Conservation (phyloP, 2,329 filamentous ascomycete species). For the Malbranchea zuffiana region DNA sequence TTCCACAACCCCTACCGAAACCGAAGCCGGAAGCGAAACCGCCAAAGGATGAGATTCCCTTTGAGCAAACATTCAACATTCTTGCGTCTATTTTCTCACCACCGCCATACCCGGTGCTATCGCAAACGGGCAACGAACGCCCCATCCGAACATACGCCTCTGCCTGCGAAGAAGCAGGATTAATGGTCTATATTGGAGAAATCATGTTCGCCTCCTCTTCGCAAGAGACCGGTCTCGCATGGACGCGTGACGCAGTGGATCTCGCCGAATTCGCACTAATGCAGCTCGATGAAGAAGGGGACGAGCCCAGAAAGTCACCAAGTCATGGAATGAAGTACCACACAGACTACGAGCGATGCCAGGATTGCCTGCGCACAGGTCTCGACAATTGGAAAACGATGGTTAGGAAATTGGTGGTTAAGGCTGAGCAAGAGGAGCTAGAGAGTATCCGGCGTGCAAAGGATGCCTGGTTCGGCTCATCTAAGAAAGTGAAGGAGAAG, state of each 20-base stretch:
- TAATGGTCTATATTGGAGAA: constrained; percentile 87
- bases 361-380: constrained; percentile 64
- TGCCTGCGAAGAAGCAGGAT: constrained; percentile 70
- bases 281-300: constrained; percentile 24
- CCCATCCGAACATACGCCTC: constrained; percentile 55
- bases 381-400: constrained; percentile 76
- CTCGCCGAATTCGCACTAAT: constrained; percentile 56
- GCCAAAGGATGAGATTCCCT: constrained; percentile 15
- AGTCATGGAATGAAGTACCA: constrained; percentile 16
- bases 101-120: constrained; percentile 56
- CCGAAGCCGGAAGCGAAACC: constrained; percentile 15
- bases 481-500: constrained; percentile 22
- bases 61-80: constrained; percentile 28
- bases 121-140: constrained; percentile 56
- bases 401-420: constrained; percentile 52
- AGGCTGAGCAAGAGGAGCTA: constrained; percentile 28
- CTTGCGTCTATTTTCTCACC: constrained; percentile 42
- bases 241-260: constrained; percentile 82
- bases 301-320: constrained; percentile 8
- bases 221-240: constrained; percentile 63
- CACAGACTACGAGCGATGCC: constrained; percentile 52
- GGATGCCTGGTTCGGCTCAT: constrained; percentile 26
- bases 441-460: constrained; percentile 26
- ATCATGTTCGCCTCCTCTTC: constrained; percentile 67
- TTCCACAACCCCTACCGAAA: constrained; percentile 36